Evolutionary conservation across 257 asterid genomes (phyloP).

Genomic region (Ilex aquifolium): DNA sequence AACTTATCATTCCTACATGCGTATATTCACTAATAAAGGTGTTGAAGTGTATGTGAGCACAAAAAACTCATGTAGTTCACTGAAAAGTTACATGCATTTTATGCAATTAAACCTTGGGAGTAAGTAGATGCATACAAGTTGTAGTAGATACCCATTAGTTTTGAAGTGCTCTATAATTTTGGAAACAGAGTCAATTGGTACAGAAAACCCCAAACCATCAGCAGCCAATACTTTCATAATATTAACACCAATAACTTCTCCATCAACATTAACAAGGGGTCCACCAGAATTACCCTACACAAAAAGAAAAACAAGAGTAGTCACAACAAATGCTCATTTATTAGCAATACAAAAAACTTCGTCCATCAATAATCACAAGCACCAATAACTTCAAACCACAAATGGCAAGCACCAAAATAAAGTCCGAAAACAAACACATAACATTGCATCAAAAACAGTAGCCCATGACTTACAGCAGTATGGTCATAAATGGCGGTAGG

Average conservation of each 20-base stretch:
- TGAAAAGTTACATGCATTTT: too few relatives aligned
- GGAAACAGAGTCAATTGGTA: conserved; percentile 70
- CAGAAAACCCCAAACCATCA: conserved; percentile 80
- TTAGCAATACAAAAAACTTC: conserved; percentile 1
- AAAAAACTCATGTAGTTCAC: too few relatives aligned
- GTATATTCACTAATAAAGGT: too few relatives aligned
- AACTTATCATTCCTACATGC: too few relatives aligned
- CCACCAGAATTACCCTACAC: conserved; percentile 94
- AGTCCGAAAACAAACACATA: too few relatives aligned
- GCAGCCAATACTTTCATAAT: conserved; percentile 76
- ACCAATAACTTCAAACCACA: background rate
- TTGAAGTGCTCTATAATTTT: conserved; percentile 74
- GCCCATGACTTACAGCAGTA: too few relatives aligned
- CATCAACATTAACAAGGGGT: conserved; percentile 81
- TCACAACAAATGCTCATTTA: conserved; percentile 2
- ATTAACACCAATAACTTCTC: conserved; percentile 81
- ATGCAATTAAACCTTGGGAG: too few relatives aligned
- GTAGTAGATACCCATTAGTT: conserved; percentile 45
- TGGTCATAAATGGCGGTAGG: too few relatives aligned
- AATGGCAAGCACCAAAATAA: background rate
- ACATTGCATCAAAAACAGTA: background rate
- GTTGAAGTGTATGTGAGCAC: too few relatives aligned
- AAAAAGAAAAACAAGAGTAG: conserved; percentile 5
- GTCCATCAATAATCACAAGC: background rate
- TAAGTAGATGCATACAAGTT: too few relatives aligned